These are phyloP conservation scores for Ophiostoma piceae DNA, from an alignment of 2,329 filamentous ascomycete species.

Conservation along the genomic window DNA sequence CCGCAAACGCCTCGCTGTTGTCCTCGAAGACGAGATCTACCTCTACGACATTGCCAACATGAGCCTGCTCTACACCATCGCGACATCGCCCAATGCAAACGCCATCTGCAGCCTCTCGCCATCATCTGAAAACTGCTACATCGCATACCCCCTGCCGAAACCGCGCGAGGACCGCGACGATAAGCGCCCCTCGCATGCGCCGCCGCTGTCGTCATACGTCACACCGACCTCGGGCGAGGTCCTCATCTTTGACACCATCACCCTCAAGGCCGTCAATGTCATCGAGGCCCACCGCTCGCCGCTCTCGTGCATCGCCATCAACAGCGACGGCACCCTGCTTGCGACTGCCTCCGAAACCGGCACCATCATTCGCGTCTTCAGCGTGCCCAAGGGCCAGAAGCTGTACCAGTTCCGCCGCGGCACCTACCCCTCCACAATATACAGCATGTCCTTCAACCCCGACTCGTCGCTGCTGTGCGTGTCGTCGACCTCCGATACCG, in stretches of 20 bases:
- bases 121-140: slow-evolving; percentile 91
- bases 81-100: slow-evolving; percentile 86
- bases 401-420: slow-evolving; percentile 93
- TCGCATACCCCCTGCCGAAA: slow-evolving; percentile 85
- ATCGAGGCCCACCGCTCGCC: slow-evolving; percentile 92
- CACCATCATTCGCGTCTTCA: slow-evolving; percentile 94
- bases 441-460: slow-evolving; percentile 98
- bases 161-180: slow-evolving; percentile 56
- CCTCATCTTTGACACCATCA: slow-evolving; percentile 83
- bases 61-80: slow-evolving; percentile 86
- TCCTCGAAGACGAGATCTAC: slow-evolving; percentile 94
- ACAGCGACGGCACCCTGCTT: slow-evolving; percentile 83
- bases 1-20: slow-evolving; percentile 85
- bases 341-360: slow-evolving; percentile 96
- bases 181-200: slow-evolving; percentile 71
- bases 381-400: slow-evolving; percentile 83
- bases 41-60: slow-evolving; percentile 99
- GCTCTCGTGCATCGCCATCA: slow-evolving; percentile 82
- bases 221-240: slow-evolving; percentile 86
- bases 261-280: slow-evolving; percentile 88
- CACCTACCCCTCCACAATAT: slow-evolving; percentile 92
- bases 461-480: slow-evolving; percentile 90
- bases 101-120: slow-evolving; percentile 90
- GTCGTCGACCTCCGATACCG: slow-evolving; percentile 91
- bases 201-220: slow-evolving; percentile 71